These are phyloP conservation scores for Amborella trichopoda DNA, from an alignment of 164 flowering plant genomes.

Conservation along the genomic window DNA sequence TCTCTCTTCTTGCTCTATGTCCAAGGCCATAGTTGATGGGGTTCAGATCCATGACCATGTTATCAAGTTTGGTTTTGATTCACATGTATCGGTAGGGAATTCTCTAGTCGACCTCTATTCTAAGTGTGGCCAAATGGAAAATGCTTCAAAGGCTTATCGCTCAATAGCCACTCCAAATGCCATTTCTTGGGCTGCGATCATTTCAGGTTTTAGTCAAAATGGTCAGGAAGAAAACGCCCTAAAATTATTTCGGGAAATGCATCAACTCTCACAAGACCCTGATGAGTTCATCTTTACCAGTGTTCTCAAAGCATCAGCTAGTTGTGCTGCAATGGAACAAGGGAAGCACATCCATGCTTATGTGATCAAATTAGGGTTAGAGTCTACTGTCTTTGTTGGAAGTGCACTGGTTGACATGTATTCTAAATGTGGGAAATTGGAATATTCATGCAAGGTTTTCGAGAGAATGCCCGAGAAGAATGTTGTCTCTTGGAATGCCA, in stretches of 20 bases:
- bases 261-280: background rate
- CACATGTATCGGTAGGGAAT: conserved; percentile 4
- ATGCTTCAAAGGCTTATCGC: conserved; percentile 3
- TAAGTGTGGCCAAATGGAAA: background rate
- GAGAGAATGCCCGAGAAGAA: conserved; percentile 4
- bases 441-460: conserved; percentile 5
- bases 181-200: conserved; percentile 7
- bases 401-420: conserved; percentile 5
- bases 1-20: conserved; percentile 6
- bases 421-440: conserved; percentile 4
- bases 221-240: conserved; percentile 3
- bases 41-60: conserved; percentile 4
- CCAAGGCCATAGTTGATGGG: conserved; percentile 1
- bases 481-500: conserved; percentile 6
- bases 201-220: conserved; percentile 4
- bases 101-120: conserved; percentile 3
- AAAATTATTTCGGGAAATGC: conserved; percentile 4
- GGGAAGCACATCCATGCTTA: conserved; percentile 6
- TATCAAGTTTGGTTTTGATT: conserved; percentile 8
- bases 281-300: conserved; percentile 6
- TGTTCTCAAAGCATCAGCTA: conserved; percentile 1
- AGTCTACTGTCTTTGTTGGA: conserved; percentile 4
- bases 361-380: conserved; percentile 2
- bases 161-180: background rate
- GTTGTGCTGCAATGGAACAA: conserved; percentile 6